Conservation (phyloP, 192 early-diverging fungal genomes). For the Phlyctochytrium bullatum region DNA sequence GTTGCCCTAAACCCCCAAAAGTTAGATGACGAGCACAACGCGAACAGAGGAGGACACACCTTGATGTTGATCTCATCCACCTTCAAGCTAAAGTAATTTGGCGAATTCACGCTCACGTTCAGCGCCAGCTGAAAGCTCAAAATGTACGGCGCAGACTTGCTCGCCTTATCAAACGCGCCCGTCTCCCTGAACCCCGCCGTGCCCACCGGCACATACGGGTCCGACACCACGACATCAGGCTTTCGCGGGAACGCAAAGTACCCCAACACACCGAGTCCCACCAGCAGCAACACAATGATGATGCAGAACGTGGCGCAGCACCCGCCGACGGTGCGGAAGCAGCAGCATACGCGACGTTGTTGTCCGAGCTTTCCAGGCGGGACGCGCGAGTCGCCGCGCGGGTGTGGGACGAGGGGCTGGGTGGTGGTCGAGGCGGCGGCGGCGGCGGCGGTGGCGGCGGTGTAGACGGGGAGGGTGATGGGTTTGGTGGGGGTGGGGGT, state of each 20-base stretch:
- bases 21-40: too few relatives aligned
- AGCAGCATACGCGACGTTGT: too few relatives aligned
- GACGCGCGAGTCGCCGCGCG: too few relatives aligned
- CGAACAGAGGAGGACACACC: too few relatives aligned
- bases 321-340: slow-evolving; percentile 6
- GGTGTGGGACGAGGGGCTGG: too few relatives aligned
- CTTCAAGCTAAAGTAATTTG: slow-evolving; percentile 21
- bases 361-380: too few relatives aligned
- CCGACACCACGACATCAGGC: slow-evolving; percentile 10
- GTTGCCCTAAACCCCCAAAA: too few relatives aligned
- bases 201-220: slow-evolving; percentile 4
- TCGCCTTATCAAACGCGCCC: neutral
- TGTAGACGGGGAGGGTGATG: too few relatives aligned
- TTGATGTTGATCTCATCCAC: too few relatives aligned
- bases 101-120: slow-evolving; percentile 10
- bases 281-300: slow-evolving; percentile 7
- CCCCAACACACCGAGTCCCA: slow-evolving; percentile 4
- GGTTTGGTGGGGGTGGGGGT: too few relatives aligned
- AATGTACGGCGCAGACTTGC: neutral
- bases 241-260: slow-evolving; percentile 21
- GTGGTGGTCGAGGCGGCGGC: too few relatives aligned
- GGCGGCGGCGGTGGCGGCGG: too few relatives aligned
- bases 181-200: slow-evolving; percentile 2
- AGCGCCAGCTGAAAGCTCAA: slow-evolving; percentile 13
- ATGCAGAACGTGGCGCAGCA: slow-evolving; percentile 5